Evolutionary conservation across 192 early-diverging fungal genomes (phyloP).

Genomic region (Gryganskiella cystojenkinii): DNA sequence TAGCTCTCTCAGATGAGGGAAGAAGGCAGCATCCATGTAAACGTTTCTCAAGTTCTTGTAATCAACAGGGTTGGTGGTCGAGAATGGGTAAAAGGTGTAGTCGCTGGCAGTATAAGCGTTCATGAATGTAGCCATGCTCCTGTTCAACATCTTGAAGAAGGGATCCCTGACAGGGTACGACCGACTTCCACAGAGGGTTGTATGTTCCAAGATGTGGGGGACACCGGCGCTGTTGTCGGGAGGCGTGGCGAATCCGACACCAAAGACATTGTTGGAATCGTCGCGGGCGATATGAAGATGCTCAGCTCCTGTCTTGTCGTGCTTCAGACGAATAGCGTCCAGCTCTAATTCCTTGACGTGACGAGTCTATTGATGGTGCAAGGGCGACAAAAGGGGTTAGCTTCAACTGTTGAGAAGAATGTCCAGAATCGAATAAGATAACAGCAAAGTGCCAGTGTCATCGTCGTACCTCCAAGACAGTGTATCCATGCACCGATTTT

Average conservation of each 20-base stretch:
- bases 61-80: conserved; percentile 90
- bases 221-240: conserved; percentile 86
- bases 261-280: conserved; percentile 95
- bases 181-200: conserved; percentile 90
- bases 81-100: conserved; percentile 94
- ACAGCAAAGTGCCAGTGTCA: neutral
- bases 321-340: conserved; percentile 78
- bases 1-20: conserved; percentile 77
- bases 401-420: too few relatives aligned
- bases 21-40: conserved; percentile 93
- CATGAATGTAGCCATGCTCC: conserved; percentile 96
- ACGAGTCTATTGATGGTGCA: conserved; percentile 55
- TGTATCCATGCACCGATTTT: conserved; percentile 45
- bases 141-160: conserved; percentile 99
- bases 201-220: conserved; percentile 95
- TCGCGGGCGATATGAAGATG: conserved; percentile 90
- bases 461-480: conserved; percentile 34
- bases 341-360: conserved; percentile 82
- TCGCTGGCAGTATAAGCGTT: conserved; percentile 93
- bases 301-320: conserved; percentile 82
- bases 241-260: conserved; percentile 90
- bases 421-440: too few relatives aligned
- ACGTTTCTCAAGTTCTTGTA: conserved; percentile 90
- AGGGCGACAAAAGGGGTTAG: too few relatives aligned
- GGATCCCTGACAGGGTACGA: conserved; percentile 95